Evolutionary conservation across 2,329 filamentous ascomycete genomes (phyloP).

Genomic region (Pezicula carpinea): DNA sequence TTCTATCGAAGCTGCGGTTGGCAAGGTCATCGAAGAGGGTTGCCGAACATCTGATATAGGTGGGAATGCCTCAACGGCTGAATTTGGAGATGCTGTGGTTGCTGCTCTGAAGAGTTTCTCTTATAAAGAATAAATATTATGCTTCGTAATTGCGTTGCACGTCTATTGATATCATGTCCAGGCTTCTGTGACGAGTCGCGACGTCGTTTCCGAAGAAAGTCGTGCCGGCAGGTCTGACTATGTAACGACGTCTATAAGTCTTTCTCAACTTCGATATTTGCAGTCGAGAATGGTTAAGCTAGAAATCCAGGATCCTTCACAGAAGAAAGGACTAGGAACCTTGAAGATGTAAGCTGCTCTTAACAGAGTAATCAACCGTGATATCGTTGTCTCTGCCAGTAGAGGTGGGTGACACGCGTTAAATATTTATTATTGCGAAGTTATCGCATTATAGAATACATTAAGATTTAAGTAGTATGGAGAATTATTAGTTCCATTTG

Average conservation of each 20-base stretch:
- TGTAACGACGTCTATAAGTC: background rate
- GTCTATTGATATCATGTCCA: background rate
- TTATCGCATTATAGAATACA: no score
- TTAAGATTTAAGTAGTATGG: background rate
- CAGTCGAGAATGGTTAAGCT: background rate
- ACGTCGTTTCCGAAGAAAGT: background rate
- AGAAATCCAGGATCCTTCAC: background rate
- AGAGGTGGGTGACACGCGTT: background rate
- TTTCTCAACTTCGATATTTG: background rate
- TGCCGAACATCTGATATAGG: conserved; percentile 1
- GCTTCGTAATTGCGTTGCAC: background rate
- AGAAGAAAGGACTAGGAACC: background rate
- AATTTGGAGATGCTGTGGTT: conserved; percentile 4
- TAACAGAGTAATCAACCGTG: no score
- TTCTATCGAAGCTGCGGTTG: background rate
- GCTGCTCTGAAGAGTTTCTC: conserved; percentile 3
- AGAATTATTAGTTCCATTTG: background rate
- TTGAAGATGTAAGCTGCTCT: no score
- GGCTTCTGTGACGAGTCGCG: background rate
- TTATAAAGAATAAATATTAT: background rate
- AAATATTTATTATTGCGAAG: background rate
- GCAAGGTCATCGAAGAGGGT: conserved; percentile 3
- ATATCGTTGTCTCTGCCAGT: no score
- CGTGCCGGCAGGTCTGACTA: background rate
- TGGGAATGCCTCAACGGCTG: conserved; percentile 1